Evolutionary conservation across 441 rosid species (phyloP).

Genomic region (Adansonia madagascariensis): DNA sequence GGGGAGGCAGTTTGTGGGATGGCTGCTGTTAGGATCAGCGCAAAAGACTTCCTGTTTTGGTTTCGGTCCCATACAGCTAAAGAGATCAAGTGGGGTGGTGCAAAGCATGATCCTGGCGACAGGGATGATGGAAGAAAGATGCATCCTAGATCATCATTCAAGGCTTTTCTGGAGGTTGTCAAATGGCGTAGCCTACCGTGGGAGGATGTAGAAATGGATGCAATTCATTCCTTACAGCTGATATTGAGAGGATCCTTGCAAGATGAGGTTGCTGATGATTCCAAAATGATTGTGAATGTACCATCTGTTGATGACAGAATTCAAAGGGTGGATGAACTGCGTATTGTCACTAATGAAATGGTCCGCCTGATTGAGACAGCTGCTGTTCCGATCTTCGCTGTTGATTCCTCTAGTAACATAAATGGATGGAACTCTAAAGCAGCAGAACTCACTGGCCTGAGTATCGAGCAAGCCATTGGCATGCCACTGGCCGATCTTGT

Average conservation of each 20-base stretch:
- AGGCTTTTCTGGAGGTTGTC: conserved; percentile 82
- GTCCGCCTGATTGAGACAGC: conserved; percentile 87
- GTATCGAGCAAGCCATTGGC: conserved; percentile 77
- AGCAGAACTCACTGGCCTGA: conserved; percentile 72
- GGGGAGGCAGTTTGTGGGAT: conserved; percentile 81
- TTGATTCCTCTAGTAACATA: conserved; percentile 64
- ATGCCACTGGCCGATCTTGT: conserved; percentile 56
- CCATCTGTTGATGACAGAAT: conserved; percentile 52
- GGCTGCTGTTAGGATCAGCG: conserved; percentile 61
- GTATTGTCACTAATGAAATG: conserved; percentile 67
- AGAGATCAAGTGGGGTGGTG: conserved; percentile 91
- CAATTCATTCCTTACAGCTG: conserved; percentile 84
- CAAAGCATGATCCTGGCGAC: conserved; percentile 73
- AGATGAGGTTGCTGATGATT: conserved; percentile 48
- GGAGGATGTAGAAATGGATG: conserved; percentile 90
- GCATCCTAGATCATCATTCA: conserved; percentile 91
- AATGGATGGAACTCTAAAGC: conserved; percentile 87
- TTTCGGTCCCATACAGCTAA: conserved; percentile 80
- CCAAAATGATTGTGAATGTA: conserved; percentile 52
- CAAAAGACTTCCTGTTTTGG: conserved; percentile 83
- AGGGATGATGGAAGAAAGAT: conserved; percentile 72
- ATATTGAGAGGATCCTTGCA: conserved; percentile 73
- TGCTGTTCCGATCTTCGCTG: conserved; percentile 76
- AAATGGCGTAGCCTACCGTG: conserved; percentile 71
- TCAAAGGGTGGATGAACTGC: conserved; percentile 60